Evolutionary conservation across 495 filamentous ascomycete genomes (phyloP).

Genomic region (Parathielavia hyrcaniae): DNA sequence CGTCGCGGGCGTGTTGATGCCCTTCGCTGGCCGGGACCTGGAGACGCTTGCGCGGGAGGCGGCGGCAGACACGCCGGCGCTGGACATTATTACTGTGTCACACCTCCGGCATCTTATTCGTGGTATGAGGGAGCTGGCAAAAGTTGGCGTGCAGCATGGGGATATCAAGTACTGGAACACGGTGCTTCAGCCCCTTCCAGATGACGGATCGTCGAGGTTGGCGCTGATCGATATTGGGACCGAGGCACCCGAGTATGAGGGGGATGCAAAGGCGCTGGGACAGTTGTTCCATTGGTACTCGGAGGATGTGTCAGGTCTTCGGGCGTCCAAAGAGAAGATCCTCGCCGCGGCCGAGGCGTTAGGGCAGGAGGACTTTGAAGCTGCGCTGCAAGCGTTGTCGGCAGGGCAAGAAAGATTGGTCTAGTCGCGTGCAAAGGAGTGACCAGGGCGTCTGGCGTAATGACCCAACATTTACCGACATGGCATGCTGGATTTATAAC

Average conservation of each 20-base stretch:
- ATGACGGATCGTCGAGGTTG: not conserved
- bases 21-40: not conserved
- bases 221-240: not conserved
- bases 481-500: too few relatives aligned
- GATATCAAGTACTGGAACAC: constrained; percentile 1
- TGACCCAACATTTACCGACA: too few relatives aligned
- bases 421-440: too few relatives aligned
- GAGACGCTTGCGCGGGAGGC: too few relatives aligned
- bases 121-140: not conserved
- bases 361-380: not conserved
- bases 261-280: not conserved
- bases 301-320: not conserved
- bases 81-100: not conserved
- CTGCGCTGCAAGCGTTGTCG: too few relatives aligned
- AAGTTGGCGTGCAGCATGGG: not conserved
- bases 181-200: not conserved
- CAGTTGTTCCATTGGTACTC: not conserved
- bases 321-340: not conserved
- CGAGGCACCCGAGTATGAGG: not conserved
- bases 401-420: too few relatives aligned
- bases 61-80: not conserved
- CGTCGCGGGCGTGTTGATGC: not conserved
- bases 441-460: too few relatives aligned
- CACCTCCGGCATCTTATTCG: not conserved
- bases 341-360: not conserved